phyloP scores from a whole-genome alignment of 345 rosid species.

The Psidium guajava region DNA sequence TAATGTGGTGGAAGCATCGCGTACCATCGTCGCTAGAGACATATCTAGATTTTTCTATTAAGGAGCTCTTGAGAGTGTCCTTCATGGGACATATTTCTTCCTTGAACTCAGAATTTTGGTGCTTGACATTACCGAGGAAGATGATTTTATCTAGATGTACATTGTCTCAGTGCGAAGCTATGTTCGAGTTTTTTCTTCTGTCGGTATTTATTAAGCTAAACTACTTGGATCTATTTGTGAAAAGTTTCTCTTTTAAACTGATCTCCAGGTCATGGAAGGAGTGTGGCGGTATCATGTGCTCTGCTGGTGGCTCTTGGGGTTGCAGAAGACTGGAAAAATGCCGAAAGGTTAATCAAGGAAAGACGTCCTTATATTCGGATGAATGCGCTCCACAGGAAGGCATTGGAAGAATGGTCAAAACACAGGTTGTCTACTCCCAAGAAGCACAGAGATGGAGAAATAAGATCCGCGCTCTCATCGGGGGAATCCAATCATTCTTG shows the following conservation, averaged over 20 bases:
- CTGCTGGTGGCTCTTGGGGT: constrained; percentile 47
- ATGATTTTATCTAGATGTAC: neutral
- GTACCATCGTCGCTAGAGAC: neutral
- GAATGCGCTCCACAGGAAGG: constrained; percentile 39
- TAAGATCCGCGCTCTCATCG: neutral
- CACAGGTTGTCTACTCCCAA: constrained; percentile 24
- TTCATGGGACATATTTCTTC: neutral
- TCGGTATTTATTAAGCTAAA: neutral
- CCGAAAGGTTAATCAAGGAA: constrained; percentile 37
- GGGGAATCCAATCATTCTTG: neutral
- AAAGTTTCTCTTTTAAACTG: neutral
- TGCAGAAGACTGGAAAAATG: constrained; percentile 58
- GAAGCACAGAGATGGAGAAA: neutral
- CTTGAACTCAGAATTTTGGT: neutral
- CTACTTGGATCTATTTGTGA: neutral
- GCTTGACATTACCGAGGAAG: neutral
- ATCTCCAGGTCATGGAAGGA: constrained; percentile 69
- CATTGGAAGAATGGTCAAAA: constrained; percentile 63
- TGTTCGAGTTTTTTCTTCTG: neutral
- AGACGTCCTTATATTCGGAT: constrained; percentile 42
- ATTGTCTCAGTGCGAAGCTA: neutral
- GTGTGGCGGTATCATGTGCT: constrained; percentile 64
- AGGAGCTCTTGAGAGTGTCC: neutral
- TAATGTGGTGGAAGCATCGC: neutral
- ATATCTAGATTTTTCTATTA: neutral